These are phyloP conservation scores for Platismatia glauca DNA, from an alignment of 495 filamentous ascomycete species.

Conservation along the genomic window DNA sequence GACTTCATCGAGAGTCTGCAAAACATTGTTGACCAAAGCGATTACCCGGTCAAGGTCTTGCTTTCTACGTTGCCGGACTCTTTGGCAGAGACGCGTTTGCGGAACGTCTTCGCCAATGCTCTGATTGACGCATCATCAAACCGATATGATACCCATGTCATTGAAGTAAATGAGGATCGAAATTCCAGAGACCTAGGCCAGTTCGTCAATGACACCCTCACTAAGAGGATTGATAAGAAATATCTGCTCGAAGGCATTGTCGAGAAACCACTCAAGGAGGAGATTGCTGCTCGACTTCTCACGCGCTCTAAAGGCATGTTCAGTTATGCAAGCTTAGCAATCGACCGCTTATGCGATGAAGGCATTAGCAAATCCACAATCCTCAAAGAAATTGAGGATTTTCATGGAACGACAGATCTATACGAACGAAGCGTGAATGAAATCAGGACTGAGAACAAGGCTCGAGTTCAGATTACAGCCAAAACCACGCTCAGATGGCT, in stretches of 20 bases:
- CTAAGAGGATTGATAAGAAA: not conserved
- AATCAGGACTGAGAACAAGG: constrained; percentile 3
- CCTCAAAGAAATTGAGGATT: constrained; percentile 7
- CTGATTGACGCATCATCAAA: not conserved
- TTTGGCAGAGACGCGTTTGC: constrained; percentile 1
- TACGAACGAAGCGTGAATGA: constrained; percentile 9
- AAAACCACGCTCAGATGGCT: constrained; percentile 12
- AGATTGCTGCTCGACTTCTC: constrained; percentile 2
- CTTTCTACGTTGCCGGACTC: constrained; percentile 8
- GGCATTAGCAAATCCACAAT: constrained; percentile 4
- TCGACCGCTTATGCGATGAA: constrained; percentile 9
- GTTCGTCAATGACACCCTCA: constrained; percentile 4
- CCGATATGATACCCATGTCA: not conserved
- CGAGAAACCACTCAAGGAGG: constrained; percentile 3
- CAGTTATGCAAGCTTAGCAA: constrained; percentile 3
- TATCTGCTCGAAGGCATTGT: constrained; percentile 12
- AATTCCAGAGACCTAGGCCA: constrained; percentile 6
- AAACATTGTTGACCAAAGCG: not conserved
- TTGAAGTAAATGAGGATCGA: constrained; percentile 11
- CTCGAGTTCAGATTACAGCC: constrained; percentile 2
- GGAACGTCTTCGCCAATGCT: not conserved
- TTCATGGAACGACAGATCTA: not conserved
- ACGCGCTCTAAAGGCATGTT: constrained; percentile 10
- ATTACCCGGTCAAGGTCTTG: constrained; percentile 4
- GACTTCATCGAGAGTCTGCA: constrained; percentile 11